A percentile compares a stretch with the other conserved stretches of the same genome.
These are phyloP conservation scores for Penicillium paxilli DNA, from an alignment of 495 filamentous ascomycete genomes.

Conservation along the genomic window DNA sequence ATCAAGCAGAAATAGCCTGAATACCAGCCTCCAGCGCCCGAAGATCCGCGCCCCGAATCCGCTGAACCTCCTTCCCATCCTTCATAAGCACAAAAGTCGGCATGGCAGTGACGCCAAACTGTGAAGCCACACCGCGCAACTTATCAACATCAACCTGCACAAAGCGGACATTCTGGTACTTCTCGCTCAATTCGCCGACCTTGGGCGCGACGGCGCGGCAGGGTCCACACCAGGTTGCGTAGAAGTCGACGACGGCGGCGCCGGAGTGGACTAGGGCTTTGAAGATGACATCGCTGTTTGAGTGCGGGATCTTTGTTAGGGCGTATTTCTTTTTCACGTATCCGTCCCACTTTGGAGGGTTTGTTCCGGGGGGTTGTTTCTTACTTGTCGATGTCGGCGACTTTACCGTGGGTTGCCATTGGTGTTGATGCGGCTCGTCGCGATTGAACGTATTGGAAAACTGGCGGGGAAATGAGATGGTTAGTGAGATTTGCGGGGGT, in stretches of 20 bases:
- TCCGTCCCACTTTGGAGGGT: no score
- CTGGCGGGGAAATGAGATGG: constrained; percentile 9
- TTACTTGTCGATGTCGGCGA: constrained; percentile 32
- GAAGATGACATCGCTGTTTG: constrained; percentile 29
- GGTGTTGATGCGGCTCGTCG: constrained; percentile 11
- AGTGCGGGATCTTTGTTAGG: background rate
- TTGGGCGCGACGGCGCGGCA: constrained; percentile 28
- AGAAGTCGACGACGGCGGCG: constrained; percentile 29
- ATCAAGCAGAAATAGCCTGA: constrained; percentile 27
- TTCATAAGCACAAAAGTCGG: constrained; percentile 84
- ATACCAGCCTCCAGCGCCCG: constrained; percentile 51
- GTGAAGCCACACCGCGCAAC: constrained; percentile 65
- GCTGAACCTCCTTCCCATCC: constrained; percentile 60
- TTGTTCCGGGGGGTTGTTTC: background rate
- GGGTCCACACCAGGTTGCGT: constrained; percentile 31
- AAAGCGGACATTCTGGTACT: constrained; percentile 61
- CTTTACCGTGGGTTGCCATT: constrained; percentile 29
- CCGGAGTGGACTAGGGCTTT: constrained; percentile 28
- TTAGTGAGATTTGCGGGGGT: background rate
- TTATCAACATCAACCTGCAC: constrained; percentile 88
- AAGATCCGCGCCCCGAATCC: constrained; percentile 76
- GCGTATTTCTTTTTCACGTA: no score
- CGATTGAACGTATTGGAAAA: constrained; percentile 18
- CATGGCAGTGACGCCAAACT: constrained; percentile 82
- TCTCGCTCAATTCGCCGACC: constrained; percentile 30